Percentiles rank a stretch among this genome's conserved stretches.
Evolutionary conservation across 306 rosid genomes (phyloP).

Genomic region (Castanea crenata): DNA sequence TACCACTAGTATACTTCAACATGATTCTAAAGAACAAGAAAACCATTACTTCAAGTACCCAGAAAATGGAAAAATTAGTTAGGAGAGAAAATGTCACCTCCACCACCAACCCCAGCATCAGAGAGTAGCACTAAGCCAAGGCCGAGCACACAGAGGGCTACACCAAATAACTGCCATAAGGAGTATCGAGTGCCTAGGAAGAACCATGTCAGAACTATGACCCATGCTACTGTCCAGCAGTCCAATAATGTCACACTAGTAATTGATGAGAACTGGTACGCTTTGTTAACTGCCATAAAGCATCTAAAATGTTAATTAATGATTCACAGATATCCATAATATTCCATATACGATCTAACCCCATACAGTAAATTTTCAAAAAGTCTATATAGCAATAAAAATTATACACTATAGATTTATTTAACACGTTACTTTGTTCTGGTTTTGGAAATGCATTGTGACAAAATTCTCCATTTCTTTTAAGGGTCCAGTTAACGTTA

Average conservation of each 20-base stretch:
- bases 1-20: background rate
- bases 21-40: background rate
- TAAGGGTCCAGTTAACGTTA: no score
- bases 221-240: conserved; percentile 73
- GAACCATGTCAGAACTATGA: conserved; percentile 55
- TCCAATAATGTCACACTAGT: conserved; percentile 68
- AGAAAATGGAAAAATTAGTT: background rate
- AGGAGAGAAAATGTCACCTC: conserved; percentile 39
- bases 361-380: background rate
- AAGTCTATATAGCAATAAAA: no score
- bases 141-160: conserved; percentile 51
- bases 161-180: conserved; percentile 56
- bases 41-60: background rate
- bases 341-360: background rate
- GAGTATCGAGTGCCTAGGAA: conserved; percentile 64
- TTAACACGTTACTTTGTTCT: background rate
- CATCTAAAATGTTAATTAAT: background rate
- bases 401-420: background rate
- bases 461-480: no score
- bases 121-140: conserved; percentile 67
- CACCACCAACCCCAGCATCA: conserved; percentile 57
- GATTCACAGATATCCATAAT: background rate
- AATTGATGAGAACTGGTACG: conserved; percentile 63
- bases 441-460: no score
- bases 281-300: conserved; percentile 61